These are phyloP conservation scores for Phytophthora pistaciae DNA, from an alignment of 352 stramenopile genomes.

Conservation along the genomic window DNA sequence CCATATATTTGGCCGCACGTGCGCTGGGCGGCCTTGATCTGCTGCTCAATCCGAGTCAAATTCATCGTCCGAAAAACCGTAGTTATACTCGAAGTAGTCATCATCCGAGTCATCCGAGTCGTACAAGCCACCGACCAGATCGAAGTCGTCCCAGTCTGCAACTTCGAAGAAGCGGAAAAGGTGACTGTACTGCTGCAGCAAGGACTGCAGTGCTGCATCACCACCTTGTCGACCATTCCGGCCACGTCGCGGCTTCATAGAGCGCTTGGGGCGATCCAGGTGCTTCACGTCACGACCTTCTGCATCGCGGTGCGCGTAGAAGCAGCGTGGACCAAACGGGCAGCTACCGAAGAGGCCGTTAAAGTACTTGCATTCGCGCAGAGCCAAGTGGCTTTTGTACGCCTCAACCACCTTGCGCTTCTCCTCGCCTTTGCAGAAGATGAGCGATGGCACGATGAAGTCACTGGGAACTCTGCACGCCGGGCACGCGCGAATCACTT, in stretches of 20 bases:
- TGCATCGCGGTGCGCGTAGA: slow-evolving; percentile 77
- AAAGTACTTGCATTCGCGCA: slow-evolving; percentile 88
- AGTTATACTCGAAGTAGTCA: slow-evolving; percentile 29
- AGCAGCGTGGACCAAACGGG: slow-evolving; percentile 77
- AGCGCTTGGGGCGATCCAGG: slow-evolving; percentile 59
- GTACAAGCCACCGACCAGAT: slow-evolving; percentile 30
- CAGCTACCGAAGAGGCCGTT: slow-evolving; percentile 74
- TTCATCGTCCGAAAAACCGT: slow-evolving; percentile 34
- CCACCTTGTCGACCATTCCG: slow-evolving; percentile 20
- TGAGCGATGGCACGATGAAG: slow-evolving; percentile 84
- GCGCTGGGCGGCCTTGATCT: not conserved
- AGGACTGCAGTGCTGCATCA: slow-evolving; percentile 47
- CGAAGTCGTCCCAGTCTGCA: slow-evolving; percentile 63
- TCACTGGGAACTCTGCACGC: slow-evolving; percentile 73
- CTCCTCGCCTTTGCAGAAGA: slow-evolving; percentile 71
- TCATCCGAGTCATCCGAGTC: slow-evolving; percentile 39
- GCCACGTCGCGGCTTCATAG: slow-evolving; percentile 33
- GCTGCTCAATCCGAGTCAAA: slow-evolving; percentile 36
- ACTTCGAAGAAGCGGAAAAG: slow-evolving; percentile 76
- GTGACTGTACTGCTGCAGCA: slow-evolving; percentile 70
- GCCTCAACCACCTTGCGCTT: slow-evolving; percentile 66
- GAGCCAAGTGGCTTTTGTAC: slow-evolving; percentile 80
- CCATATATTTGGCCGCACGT: slow-evolving; percentile 17
- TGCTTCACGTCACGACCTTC: slow-evolving; percentile 73
- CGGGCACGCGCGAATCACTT: slow-evolving; percentile 73